Percentiles rank a stretch among this genome's conserved stretches.
Conservation (phyloP, 2,329 filamentous ascomycete genomes). For the Cordyceps farinosa region DNA sequence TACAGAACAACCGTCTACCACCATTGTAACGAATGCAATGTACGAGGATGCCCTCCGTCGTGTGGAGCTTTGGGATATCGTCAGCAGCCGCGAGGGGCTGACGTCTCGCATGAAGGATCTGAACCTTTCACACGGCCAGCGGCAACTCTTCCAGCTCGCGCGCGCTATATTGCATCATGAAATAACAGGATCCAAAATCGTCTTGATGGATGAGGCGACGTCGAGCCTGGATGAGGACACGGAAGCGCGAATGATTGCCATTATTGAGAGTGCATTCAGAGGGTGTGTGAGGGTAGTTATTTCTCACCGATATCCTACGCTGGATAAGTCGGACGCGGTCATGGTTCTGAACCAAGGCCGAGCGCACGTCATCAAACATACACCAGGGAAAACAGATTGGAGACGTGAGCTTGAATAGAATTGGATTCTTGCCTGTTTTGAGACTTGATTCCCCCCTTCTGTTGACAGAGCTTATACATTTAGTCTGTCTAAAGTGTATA, state of each 20-base stretch:
- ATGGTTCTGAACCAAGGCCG: neutral
- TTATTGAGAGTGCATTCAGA: neutral
- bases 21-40: neutral
- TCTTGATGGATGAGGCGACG: slow-evolving; percentile 9
- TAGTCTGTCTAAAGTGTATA: too few species aligned
- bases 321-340: neutral
- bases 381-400: neutral
- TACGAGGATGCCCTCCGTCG: neutral
- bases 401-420: neutral
- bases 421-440: too few species aligned
- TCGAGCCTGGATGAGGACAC: slow-evolving; percentile 1
- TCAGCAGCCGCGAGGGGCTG: neutral
- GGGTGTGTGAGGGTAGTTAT: neutral
- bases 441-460: too few species aligned
- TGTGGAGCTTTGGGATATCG: slow-evolving; percentile 4
- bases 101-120: neutral
- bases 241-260: neutral
- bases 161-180: slow-evolving; percentile 10
- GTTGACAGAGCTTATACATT: too few species aligned
- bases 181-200: neutral
- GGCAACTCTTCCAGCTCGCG: slow-evolving; percentile 8
- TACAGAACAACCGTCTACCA: neutral
- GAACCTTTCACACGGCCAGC: neutral
- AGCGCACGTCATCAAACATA: neutral
- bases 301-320: neutral